Base-by-base conservation (phyloP, 2,329 filamentous ascomycete genomes). In the Cladosporium sp. region DNA sequence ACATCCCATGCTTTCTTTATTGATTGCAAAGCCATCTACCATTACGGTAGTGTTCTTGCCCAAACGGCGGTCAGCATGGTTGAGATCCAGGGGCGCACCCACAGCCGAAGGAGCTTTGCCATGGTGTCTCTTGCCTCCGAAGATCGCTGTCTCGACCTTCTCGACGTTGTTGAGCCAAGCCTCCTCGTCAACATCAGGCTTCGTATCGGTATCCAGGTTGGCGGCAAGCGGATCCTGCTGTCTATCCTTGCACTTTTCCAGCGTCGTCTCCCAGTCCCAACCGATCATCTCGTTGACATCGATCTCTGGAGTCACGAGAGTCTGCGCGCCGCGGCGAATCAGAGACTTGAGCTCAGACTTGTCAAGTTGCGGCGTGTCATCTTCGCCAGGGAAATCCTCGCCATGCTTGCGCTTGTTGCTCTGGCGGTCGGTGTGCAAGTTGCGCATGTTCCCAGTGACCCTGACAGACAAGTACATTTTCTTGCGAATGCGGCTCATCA, bases 401-500 rank as follows among this genome's bases (percentile, higher is more conserved):
- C 37, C 33, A 9, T 58, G 54, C 56, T 68, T 68, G 34, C 65
- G 61, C 46, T 69, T 71, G 43, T 66, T 65, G n/a, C 48, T 46
- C 3, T 64, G 63, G 0, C 50, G 58, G 1, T 63, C 53, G 3
- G 65, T 63, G 58, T 81, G 76, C 6, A 80, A 73, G 57, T 76
- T 78, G 40, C 75, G 71, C 77, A 82, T 81, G 1, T 74, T 75
- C 55, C 82, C 80, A 0, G 78, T 82, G 14, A 83, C 78, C 59
- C 82, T 83, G 0, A 77, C 73, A 0, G 79, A 82, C 0, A 84
- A 68, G 55, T 83, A 83, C 0, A 83, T 68, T 65, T 84, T 84
- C 70, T 84, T 84, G 6, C 74, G 71, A n/a, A 81, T 77, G 1
- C 78, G 69, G 0, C 77, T 73, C 63, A 78, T 72, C 76, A 82